A percentile compares a stretch with the other conserved stretches of the same genome.
phyloP scores from a whole-genome alignment of 1,284 basidiomycete species.

The Entoloma clypeatum region DNA sequence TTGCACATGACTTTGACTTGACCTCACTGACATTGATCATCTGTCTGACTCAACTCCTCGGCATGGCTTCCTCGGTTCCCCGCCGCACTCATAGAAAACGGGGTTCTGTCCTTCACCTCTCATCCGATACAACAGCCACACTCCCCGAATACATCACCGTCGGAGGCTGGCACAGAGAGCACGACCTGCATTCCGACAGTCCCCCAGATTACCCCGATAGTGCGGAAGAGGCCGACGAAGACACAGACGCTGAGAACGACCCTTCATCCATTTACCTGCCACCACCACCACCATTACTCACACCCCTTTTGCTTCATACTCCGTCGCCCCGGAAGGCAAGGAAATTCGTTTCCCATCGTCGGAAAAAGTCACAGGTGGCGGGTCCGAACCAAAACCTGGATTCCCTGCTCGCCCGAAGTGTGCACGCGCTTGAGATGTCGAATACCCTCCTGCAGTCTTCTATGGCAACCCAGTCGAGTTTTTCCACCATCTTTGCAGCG shows the following conservation, averaged over 20 bases:
- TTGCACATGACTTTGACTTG: slow-evolving; percentile 16
- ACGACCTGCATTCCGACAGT: slow-evolving; percentile 44
- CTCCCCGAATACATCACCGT: slow-evolving; percentile 62
- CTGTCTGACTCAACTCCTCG: neutral
- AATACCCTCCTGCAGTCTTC: slow-evolving; percentile 71
- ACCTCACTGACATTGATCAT: too few relatives aligned
- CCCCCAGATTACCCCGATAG: slow-evolving; percentile 75
- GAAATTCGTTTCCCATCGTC: slow-evolving; percentile 26
- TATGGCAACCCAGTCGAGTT: slow-evolving; percentile 61
- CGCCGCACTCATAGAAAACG: slow-evolving; percentile 51
- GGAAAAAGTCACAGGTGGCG: slow-evolving; percentile 19
- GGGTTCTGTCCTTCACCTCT: slow-evolving; percentile 52
- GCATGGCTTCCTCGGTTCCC: slow-evolving; percentile 17
- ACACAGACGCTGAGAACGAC: slow-evolving; percentile 46
- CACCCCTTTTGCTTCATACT: slow-evolving; percentile 4
- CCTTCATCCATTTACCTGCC: slow-evolving; percentile 27
- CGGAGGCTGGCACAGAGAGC: slow-evolving; percentile 19
- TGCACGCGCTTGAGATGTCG: slow-evolving; percentile 79
- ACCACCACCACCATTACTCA: slow-evolving; percentile 14
- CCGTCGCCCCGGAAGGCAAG: slow-evolving; percentile 21
- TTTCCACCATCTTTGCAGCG: slow-evolving; percentile 41
- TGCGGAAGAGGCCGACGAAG: slow-evolving; percentile 71
- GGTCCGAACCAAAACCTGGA: slow-evolving; percentile 50
- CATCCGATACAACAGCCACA: slow-evolving; percentile 64
- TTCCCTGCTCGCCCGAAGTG: slow-evolving; percentile 71